Evolutionary conservation across 352 stramenopile species (phyloP).

Genomic region (Globisporangium echinulatum): DNA sequence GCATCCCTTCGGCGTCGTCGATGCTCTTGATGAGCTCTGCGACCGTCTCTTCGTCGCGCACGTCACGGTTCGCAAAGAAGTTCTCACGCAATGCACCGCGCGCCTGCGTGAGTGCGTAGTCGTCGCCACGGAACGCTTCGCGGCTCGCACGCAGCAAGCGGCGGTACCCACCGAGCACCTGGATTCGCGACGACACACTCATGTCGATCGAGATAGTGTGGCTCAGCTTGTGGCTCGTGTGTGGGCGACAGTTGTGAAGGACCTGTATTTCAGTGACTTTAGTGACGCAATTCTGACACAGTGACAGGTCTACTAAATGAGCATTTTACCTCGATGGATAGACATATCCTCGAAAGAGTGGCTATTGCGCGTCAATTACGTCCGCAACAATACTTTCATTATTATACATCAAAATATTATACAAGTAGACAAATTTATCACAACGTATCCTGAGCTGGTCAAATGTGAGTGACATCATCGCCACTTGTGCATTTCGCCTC

Average conservation of each 20-base stretch:
- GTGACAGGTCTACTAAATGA: neutral
- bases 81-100: slow-evolving; percentile 56
- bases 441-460: too few species aligned
- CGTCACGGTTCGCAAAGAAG: slow-evolving; percentile 55
- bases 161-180: slow-evolving; percentile 72
- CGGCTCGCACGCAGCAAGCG: slow-evolving; percentile 69
- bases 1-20: slow-evolving; percentile 75
- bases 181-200: slow-evolving; percentile 30
- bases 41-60: slow-evolving; percentile 44
- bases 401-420: too few species aligned
- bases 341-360: neutral
- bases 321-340: neutral
- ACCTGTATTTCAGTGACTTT: too few species aligned
- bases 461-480: slow-evolving; percentile 2
- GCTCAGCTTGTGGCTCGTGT: neutral
- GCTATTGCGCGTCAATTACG: too few species aligned
- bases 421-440: too few species aligned
- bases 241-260: neutral
- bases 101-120: slow-evolving; percentile 56
- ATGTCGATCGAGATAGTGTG: slow-evolving; percentile 14
- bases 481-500: neutral
- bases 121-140: slow-evolving; percentile 65
- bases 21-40: slow-evolving; percentile 65
- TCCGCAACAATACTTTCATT: neutral
- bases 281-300: neutral